A percentile compares a stretch with the other conserved stretches of the same genome.
These are phyloP conservation scores for Abrus precatorius DNA, from an alignment of 306 rosid genomes.

Conservation along the genomic window DNA sequence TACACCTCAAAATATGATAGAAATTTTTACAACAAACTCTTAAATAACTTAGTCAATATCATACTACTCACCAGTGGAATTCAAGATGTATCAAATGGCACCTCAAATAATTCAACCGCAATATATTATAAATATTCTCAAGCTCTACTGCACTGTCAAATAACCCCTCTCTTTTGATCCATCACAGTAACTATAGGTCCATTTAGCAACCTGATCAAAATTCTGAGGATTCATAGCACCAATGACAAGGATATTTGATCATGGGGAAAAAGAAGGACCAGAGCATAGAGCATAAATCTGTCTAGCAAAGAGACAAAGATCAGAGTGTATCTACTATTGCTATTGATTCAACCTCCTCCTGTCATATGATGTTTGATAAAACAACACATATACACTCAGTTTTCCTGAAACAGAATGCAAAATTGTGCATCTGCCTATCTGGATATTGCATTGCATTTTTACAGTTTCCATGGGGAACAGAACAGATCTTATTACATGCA, in stretches of 20 bases:
- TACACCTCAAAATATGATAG: neutral
- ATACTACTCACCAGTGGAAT: neutral
- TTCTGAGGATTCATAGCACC: neutral
- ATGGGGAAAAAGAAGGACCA: neutral
- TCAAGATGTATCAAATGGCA: neutral
- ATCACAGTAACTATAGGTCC: neutral
- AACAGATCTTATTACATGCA: neutral
- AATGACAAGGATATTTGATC: neutral
- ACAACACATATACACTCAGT: neutral
- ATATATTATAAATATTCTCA: neutral
- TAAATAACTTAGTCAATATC: neutral
- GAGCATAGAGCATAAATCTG: neutral
- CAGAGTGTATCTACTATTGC: no score
- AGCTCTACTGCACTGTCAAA: neutral
- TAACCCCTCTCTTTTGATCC: neutral
- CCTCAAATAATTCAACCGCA: neutral
- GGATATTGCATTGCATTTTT: neutral
- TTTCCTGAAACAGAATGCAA: neutral
- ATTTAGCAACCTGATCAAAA: constrained; percentile 3
- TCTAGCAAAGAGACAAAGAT: no score
- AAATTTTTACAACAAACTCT: neutral
- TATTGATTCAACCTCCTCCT: neutral
- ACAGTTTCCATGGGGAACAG: constrained; percentile 3
- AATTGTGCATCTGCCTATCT: constrained; percentile 2
- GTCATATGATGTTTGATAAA: neutral